Evolutionary conservation across 1,284 basidiomycete species (phyloP).

Genomic region (Ceraceosorus guamensis): DNA sequence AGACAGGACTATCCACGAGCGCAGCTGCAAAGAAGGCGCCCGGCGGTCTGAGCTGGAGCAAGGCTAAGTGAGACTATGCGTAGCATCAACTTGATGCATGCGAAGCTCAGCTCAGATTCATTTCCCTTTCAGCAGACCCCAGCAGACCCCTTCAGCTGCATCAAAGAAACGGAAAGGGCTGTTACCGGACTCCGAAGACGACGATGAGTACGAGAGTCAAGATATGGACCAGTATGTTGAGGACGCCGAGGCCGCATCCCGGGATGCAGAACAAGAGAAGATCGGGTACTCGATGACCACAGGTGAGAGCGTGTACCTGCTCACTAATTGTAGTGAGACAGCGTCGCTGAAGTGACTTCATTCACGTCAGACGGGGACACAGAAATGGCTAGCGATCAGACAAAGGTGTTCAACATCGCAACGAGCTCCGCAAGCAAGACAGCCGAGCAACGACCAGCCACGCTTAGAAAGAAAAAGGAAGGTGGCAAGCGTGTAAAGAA

Average conservation of each 20-base stretch:
- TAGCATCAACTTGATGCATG: too few relatives aligned
- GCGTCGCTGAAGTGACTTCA: not conserved
- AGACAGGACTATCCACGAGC: too few relatives aligned
- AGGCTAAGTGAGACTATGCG: too few relatives aligned
- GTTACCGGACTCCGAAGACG: not conserved
- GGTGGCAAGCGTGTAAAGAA: not conserved
- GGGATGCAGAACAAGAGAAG: not conserved
- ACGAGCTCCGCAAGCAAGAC: not conserved
- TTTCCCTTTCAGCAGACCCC: too few relatives aligned
- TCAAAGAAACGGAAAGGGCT: too few relatives aligned
- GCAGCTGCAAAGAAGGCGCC: too few relatives aligned
- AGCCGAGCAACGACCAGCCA: not conserved
- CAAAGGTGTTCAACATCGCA: not conserved
- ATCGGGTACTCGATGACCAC: not conserved
- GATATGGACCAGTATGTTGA: not conserved
- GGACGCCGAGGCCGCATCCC: too few relatives aligned
- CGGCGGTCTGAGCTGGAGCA: too few relatives aligned
- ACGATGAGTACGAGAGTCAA: not conserved
- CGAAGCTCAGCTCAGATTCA: too few relatives aligned
- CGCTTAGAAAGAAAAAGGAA: not conserved
- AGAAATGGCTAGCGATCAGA: not conserved
- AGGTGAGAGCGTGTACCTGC: too few relatives aligned
- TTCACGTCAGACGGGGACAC: not conserved
- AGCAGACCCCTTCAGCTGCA: too few relatives aligned
- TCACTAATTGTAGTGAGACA: not conserved